Evolutionary conservation across 352 stramenopile species (phyloP).

Genomic region (Pythium rishiriense): DNA sequence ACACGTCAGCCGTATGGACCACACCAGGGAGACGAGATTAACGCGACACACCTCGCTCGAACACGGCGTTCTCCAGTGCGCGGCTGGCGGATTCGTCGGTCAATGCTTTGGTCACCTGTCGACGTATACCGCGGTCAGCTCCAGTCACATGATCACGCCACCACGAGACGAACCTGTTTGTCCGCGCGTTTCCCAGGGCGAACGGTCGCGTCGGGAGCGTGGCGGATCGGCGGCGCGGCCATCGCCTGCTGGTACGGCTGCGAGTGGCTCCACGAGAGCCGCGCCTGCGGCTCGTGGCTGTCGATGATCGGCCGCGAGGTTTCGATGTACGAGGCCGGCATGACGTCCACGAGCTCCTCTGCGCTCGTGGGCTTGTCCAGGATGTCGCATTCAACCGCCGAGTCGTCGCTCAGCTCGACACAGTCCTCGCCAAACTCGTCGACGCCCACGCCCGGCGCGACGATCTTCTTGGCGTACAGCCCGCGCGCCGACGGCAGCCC

Average conservation of each 20-base stretch:
- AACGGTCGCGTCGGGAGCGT: constrained; percentile 19
- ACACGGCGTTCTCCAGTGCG: constrained; percentile 47
- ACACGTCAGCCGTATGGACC: too few species aligned
- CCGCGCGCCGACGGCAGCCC: constrained; percentile 13
- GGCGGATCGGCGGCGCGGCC: not conserved
- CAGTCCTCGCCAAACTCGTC: constrained; percentile 15
- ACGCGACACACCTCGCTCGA: constrained; percentile 34
- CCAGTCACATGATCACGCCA: not conserved
- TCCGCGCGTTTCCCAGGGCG: not conserved
- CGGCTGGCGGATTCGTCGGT: constrained; percentile 31
- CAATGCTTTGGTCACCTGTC: not conserved
- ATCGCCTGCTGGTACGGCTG: constrained; percentile 52
- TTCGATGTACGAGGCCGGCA: not conserved
- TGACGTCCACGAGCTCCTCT: constrained; percentile 10
- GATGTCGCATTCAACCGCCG: not conserved
- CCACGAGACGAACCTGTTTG: not conserved
- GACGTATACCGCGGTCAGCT: too few species aligned
- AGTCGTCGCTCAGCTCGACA: constrained; percentile 10
- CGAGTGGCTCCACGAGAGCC: constrained; percentile 13
- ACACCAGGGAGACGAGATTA: not conserved
- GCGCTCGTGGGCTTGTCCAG: not conserved
- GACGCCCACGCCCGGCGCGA: not conserved
- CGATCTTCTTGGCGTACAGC: constrained; percentile 18
- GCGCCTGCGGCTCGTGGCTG: constrained; percentile 1
- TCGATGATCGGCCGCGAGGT: not conserved